phyloP scores from a whole-genome alignment of 441 rosid species.

The Theobroma grandiflorum region DNA sequence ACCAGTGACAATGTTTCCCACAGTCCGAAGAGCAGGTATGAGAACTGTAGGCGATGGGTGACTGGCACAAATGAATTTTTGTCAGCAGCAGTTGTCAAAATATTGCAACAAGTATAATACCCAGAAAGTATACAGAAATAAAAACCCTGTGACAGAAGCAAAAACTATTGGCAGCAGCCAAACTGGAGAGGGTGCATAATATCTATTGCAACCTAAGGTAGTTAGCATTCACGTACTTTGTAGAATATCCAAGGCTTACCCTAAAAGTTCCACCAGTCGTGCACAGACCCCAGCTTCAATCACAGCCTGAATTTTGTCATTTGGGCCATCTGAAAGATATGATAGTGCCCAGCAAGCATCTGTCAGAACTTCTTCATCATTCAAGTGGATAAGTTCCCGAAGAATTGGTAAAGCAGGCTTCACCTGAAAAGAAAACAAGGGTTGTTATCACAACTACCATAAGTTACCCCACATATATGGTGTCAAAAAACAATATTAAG shows the following conservation, averaged over 20 bases:
- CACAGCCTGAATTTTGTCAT: constrained; percentile 35
- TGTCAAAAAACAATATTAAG: neutral
- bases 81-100: neutral
- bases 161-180: neutral
- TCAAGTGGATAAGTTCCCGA: constrained; percentile 29
- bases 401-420: constrained; percentile 33
- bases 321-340: constrained; percentile 33
- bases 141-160: neutral
- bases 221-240: constrained; percentile 1
- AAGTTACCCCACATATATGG: neutral
- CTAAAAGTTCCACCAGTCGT: constrained; percentile 32
- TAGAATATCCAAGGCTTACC: constrained; percentile 16
- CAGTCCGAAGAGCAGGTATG: constrained; percentile 36
- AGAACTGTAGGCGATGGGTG: constrained; percentile 33
- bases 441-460: neutral
- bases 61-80: constrained; percentile 19
- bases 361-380: constrained; percentile 35
- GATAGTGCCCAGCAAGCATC: constrained; percentile 38
- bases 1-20: constrained; percentile 34
- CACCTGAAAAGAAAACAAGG: constrained; percentile 25
- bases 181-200: neutral
- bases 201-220: neutral
- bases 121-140: constrained; percentile 1
- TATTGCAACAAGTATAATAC: neutral
- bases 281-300: constrained; percentile 33